phyloP scores from a whole-genome alignment of 2,329 filamentous ascomycete species.

The Reticulascus tulasneorum region DNA sequence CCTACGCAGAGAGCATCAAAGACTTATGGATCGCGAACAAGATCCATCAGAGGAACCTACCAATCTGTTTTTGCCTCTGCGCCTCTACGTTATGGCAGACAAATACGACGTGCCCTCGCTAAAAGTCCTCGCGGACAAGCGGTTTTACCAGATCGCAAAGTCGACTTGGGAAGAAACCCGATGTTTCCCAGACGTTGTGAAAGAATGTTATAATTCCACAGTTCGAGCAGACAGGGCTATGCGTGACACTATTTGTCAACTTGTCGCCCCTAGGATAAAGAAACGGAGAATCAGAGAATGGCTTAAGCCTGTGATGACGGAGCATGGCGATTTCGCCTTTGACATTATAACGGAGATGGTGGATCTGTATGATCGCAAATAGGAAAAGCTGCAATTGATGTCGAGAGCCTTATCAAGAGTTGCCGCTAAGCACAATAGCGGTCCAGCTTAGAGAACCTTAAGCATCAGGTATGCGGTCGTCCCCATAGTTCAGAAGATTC shows the following conservation, averaged over 20 bases:
- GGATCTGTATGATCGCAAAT: too few relatives aligned
- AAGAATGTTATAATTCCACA: constrained; percentile 20
- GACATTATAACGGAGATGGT: constrained; percentile 10
- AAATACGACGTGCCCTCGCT: constrained; percentile 30
- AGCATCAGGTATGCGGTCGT: too few relatives aligned
- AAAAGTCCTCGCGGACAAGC: constrained; percentile 21
- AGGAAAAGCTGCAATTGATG: too few relatives aligned
- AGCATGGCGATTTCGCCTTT: constrained; percentile 17
- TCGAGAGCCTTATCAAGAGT: too few relatives aligned
- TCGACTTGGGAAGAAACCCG: constrained; percentile 5
- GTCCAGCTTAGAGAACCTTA: too few relatives aligned
- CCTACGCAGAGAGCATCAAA: too few relatives aligned
- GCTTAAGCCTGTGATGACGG: constrained; percentile 17
- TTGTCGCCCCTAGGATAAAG: constrained; percentile 7
- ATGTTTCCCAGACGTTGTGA: constrained; percentile 17
- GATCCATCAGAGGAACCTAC: background rate
- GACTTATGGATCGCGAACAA: too few relatives aligned
- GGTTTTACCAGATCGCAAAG: constrained; percentile 23
- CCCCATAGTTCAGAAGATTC: too few relatives aligned
- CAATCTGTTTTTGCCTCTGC: constrained; percentile 16
- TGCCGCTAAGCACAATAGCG: too few relatives aligned
- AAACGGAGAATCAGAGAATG: constrained; percentile 1
- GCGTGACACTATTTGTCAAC: constrained; percentile 15
- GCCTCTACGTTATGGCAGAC: constrained; percentile 30
- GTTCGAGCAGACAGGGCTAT: constrained; percentile 14